Evolutionary conservation across 768 basidiomycete genomes (phyloP), one percentile per base, ranked within the genome.

Genomic region (Tephrocybe sp.): DNA sequence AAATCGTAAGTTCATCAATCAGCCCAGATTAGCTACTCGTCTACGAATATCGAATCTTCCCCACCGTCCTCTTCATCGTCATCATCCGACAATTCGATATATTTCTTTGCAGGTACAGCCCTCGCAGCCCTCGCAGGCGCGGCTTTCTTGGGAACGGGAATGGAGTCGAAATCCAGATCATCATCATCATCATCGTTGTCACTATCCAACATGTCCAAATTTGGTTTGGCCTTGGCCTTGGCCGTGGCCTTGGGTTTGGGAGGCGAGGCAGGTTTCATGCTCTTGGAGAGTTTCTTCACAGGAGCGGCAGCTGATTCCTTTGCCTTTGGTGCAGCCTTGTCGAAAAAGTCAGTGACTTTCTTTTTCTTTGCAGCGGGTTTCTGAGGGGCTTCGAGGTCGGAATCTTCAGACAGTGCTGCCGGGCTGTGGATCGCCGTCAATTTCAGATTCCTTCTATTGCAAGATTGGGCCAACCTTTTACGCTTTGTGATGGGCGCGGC

Each of bases 321-420:
- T 16, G 61, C 58, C 13, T 69, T 72, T 1, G 66, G 60, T 9
- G 68, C 63, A 16, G 59, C 54, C 61, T 84, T 83, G 30, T 64
- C 66, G 55, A 86, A 83, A 72, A 84, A 86, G 58, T 85, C 83
- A 4, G 78, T 78, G 48, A 86, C 65, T 45, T 69, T 68, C 47
- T 73, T 75, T 68, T 79, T 83, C 74, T 85, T 86, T 46, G 69
- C 65, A 0, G 67, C 72, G 6, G 81, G 80, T 53, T 78, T 77
- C 39, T 63, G 46, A 29, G 67, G 63, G 29, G 63, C 55, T 19
- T 75, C 75, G 13, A 76, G 77, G 23, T 65, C 64, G 40, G 68
- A 62, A 18, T 77, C 76, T 46, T 72, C 71, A 38, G 68, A 69
- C 18, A 55, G 56, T 37, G 57, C 62, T 23, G n/a, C n/a, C n/a